Evolutionary conservation across 2,329 filamentous ascomycete species (phyloP).

Genomic region (Alternaria panax): DNA sequence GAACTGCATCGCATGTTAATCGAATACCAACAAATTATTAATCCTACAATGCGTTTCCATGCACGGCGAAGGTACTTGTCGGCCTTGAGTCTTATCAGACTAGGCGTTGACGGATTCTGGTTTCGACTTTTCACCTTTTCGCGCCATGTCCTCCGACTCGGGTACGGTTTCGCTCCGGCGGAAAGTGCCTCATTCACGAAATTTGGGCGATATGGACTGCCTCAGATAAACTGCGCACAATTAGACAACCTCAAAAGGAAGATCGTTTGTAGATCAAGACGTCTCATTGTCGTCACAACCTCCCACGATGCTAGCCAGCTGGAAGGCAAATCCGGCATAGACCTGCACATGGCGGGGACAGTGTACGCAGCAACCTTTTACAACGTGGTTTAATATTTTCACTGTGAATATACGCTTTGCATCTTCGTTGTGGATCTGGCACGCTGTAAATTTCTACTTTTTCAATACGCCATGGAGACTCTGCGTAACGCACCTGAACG

Average conservation of each 20-base stretch:
- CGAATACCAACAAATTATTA: neutral
- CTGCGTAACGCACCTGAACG: neutral
- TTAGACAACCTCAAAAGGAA: neutral
- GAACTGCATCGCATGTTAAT: neutral
- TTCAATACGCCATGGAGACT: neutral
- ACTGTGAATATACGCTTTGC: neutral
- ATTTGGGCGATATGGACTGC: neutral
- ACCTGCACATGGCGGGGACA: neutral
- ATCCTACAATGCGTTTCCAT: neutral
- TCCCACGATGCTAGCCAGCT: neutral
- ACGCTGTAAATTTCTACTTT: neutral
- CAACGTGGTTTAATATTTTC: neutral
- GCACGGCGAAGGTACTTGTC: neutral
- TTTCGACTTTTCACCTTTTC: neutral
- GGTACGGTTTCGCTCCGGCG: neutral
- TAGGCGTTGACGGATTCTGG: neutral
- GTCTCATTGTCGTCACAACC: neutral
- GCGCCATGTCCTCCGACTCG: neutral
- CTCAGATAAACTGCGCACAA: neutral
- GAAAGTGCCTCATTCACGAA: neutral
- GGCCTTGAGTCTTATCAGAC: neutral
- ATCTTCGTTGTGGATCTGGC: neutral
- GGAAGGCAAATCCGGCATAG: neutral
- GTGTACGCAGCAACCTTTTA: neutral
- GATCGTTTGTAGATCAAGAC: neutral